These are phyloP conservation scores for Carex kokanica DNA, from an alignment of 176 grass and related monocot genomes.

Conservation along the genomic window DNA sequence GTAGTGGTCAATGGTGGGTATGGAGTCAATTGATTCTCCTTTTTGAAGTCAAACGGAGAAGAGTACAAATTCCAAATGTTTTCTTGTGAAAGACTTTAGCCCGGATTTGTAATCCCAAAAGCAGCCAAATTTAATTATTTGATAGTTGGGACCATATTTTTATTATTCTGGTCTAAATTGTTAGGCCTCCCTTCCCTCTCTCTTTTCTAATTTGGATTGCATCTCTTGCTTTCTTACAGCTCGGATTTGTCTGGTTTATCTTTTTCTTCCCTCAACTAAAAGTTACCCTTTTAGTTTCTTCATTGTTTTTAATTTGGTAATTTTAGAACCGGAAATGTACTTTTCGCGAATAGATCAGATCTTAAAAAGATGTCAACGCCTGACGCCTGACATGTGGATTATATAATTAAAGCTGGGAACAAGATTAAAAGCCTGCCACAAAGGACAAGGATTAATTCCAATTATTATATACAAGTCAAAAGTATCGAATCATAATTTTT, in stretches of 20 bases:
- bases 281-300: neutral
- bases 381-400: neutral
- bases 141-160: slow-evolving; percentile 6
- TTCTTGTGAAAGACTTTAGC: slow-evolving; percentile 19
- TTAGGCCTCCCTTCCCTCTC: neutral
- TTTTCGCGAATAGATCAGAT: neutral
- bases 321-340: neutral
- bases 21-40: slow-evolving; percentile 20
- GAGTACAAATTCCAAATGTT: slow-evolving; percentile 29
- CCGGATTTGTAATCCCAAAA: neutral
- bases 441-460: neutral
- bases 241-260: slow-evolving; percentile 9
- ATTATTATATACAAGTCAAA: neutral
- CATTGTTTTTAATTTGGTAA: neutral
- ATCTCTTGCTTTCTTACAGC: neutral
- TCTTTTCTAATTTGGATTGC: neutral
- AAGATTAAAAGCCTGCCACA: neutral
- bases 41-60: slow-evolving; percentile 29
- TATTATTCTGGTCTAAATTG: slow-evolving; percentile 7
- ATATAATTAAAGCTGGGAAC: neutral
- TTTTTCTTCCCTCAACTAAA: neutral
- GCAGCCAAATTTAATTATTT: slow-evolving; percentile 10
- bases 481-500: neutral
- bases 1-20: slow-evolving; percentile 14
- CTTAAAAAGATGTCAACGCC: slow-evolving; percentile 9